A percentile compares a stretch with the other conserved stretches of the same genome.
Evolutionary conservation across 140 eudicot genomes (phyloP).

Genomic region (Erigeron philadelphicus): DNA sequence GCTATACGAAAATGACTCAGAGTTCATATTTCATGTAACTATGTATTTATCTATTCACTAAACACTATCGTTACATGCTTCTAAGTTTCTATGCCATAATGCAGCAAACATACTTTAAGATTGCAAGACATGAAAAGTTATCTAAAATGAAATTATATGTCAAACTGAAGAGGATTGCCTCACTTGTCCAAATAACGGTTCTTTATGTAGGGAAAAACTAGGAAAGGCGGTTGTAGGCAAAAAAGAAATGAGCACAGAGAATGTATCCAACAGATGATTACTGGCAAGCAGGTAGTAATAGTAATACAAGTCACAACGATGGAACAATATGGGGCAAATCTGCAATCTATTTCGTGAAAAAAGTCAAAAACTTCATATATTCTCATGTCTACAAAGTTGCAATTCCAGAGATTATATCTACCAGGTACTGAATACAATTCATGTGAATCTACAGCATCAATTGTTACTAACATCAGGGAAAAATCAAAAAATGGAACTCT

Average conservation of each 20-base stretch:
- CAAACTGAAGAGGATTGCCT: conserved; percentile 8
- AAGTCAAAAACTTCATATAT: conserved; percentile 26
- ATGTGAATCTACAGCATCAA: conserved; percentile 22
- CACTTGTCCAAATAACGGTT: not conserved
- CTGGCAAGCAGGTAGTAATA: too few species aligned
- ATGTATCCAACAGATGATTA: not conserved
- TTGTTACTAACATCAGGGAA: conserved; percentile 13
- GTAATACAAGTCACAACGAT: too few species aligned
- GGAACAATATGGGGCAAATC: not conserved
- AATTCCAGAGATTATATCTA: conserved; percentile 33
- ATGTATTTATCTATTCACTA: not conserved
- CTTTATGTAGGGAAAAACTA: not conserved
- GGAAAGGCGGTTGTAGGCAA: not conserved
- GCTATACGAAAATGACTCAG: not conserved
- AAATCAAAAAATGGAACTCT: conserved; percentile 18
- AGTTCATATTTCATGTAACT: not conserved
- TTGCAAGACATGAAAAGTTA: not conserved
- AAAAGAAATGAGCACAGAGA: not conserved
- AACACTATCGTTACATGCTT: not conserved
- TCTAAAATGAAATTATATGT: not conserved
- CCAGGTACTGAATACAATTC: conserved; percentile 26
- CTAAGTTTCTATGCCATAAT: not conserved
- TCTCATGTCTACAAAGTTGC: conserved; percentile 28
- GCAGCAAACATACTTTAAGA: not conserved
- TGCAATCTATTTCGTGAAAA: not conserved